Percentiles rank a stretch among this genome's conserved stretches.
Evolutionary conservation across 2,329 filamentous ascomycete genomes (phyloP).

Genomic region (Dothideomycetes sp.): DNA sequence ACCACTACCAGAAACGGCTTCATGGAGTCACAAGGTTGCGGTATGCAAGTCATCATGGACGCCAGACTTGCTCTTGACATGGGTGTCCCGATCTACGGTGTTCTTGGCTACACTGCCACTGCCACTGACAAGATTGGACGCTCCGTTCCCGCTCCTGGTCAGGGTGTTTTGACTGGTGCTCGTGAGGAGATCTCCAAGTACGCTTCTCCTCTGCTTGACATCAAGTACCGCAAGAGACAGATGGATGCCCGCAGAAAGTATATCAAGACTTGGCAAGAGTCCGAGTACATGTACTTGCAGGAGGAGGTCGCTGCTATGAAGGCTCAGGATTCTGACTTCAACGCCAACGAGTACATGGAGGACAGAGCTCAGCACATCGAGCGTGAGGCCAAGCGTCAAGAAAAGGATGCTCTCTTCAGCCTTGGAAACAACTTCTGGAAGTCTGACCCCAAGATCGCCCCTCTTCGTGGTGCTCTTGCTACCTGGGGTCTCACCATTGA

Average conservation of each 20-base stretch:
- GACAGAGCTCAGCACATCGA: slow-evolving; percentile 82
- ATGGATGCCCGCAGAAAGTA: slow-evolving; percentile 88
- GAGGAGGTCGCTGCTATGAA: slow-evolving; percentile 91
- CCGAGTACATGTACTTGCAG: slow-evolving; percentile 83
- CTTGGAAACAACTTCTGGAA: slow-evolving; percentile 99
- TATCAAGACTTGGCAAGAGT: slow-evolving; percentile 94
- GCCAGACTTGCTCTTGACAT: slow-evolving; percentile 92
- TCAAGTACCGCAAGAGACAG: slow-evolving; percentile 93
- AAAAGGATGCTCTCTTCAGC: slow-evolving; percentile 85
- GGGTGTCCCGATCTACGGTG: slow-evolving; percentile 95
- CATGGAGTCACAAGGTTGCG: slow-evolving; percentile 98
- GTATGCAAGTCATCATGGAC: slow-evolving; percentile 98
- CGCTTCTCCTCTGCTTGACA: slow-evolving; percentile 89
- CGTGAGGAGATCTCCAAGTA: slow-evolving; percentile 86
- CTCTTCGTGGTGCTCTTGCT: slow-evolving; percentile 87
- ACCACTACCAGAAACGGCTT: slow-evolving; percentile 96
- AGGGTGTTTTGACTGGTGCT: slow-evolving; percentile 92
- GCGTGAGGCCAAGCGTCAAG: slow-evolving; percentile 76
- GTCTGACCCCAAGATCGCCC: slow-evolving; percentile 84
- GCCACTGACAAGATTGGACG: slow-evolving; percentile 99
- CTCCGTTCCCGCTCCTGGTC: slow-evolving; percentile 89
- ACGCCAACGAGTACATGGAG: slow-evolving; percentile 75
- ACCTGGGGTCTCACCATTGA: slow-evolving; percentile 98
- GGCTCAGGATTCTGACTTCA: slow-evolving; percentile 61
- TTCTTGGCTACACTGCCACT: slow-evolving; percentile 85